Evolutionary conservation across 768 basidiomycete genomes (phyloP), one percentile per base, ranked within the genome.

Genomic region (Tricholoma terreum): DNA sequence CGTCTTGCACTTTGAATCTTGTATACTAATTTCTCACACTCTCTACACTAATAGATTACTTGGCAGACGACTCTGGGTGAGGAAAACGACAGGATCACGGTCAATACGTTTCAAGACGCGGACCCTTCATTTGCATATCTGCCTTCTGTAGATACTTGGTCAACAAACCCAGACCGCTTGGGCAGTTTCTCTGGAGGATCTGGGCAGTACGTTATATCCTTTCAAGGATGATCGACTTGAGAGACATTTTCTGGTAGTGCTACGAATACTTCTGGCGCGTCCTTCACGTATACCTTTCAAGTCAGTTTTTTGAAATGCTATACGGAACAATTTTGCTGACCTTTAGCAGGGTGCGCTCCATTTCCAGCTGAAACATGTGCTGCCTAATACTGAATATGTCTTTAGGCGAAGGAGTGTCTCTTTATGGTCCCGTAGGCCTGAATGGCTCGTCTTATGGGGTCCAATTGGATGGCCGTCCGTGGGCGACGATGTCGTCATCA

Each of bases 351-450:
- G 24, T 27, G 3, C 24, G 24, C 24, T 14, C 14, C 9, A 46
- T 46, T n/a, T 27, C 45, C 6, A 27, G 45, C 11, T 21, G 24
- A 21, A 6, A 15, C n/a, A n/a, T 46, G 15, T 27, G 12, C 15
- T 27, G 5, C 24, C 22, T n/a, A 21, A 38, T 7, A 54, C 33
- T 33, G 14, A 35, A 22, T 3, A 15, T 10, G 9, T 10, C 19
- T 9, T 24, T 55, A 76, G 81, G 79, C 43, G 75, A 76, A 57
- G 77, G 73, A 9, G 71, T 82, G n/a, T 75, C 74, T 0, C 50
- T 82, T 9, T 81, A 75, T 51, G 78, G 80, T 15, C 69, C 80
- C 11, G 69, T 76, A 0, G 70, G 75, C 17, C 73, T 75, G 17
- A 55, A 59, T 3, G 69, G 69, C 31, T 67, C 73, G 19, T 65